phyloP scores from a whole-genome alignment of 441 rosid genomes.

The Brassica hybrid region DNA sequence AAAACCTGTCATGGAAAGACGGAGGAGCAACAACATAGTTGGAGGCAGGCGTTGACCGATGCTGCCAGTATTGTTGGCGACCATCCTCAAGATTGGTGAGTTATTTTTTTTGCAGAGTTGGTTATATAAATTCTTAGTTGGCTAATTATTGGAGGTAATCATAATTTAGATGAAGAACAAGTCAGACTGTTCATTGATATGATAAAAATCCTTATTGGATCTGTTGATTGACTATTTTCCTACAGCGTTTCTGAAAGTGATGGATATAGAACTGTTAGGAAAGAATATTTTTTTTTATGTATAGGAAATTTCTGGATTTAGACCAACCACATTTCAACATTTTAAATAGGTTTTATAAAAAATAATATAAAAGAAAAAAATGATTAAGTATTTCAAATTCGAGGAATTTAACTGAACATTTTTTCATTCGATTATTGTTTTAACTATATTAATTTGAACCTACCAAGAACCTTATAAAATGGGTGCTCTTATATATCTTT shows the following conservation, averaged over 20 bases:
- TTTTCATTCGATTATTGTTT: too few relatives aligned
- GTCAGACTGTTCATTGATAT: background rate
- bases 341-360: too few relatives aligned
- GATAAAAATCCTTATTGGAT: background rate
- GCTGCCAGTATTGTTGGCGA: background rate
- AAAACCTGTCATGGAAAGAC: background rate
- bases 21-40: background rate
- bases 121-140: background rate
- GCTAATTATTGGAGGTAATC: background rate
- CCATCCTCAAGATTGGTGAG: constrained; percentile 3
- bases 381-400: too few relatives aligned
- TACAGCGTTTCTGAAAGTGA: background rate
- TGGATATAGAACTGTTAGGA: background rate
- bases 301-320: too few relatives aligned
- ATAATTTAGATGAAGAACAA: background rate
- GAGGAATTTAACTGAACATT: too few relatives aligned
- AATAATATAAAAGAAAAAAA: too few relatives aligned
- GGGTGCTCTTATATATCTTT: too few relatives aligned
- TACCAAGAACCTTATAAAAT: too few relatives aligned
- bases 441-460: too few relatives aligned
- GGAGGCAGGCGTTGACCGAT: constrained; percentile 1
- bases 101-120: background rate
- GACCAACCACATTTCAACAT: too few relatives aligned
- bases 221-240: background rate
- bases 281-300: too few relatives aligned